Evolutionary conservation across 192 early-diverging fungal genomes (phyloP), one percentile per base, ranked within the genome.

Genomic region (Backusella macrospora): DNA sequence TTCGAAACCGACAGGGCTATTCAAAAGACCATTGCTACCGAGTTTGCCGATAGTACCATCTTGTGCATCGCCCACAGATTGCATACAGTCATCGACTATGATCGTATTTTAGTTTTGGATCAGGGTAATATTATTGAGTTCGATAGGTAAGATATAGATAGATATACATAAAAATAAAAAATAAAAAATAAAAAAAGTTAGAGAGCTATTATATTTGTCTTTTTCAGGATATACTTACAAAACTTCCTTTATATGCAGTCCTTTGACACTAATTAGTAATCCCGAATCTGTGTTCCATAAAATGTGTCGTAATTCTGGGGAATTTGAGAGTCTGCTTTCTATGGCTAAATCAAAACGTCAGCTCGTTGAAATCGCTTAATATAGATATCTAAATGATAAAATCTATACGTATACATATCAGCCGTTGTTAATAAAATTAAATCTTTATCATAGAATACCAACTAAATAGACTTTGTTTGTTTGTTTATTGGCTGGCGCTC

Each of bases 21-120:
- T 80, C 97, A 99, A 85, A 80, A 84, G 7, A 94, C 96, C 0
- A 96, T 99, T 68, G 87, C 91, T 34, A 85, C 89, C 29, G 85
- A 89, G 70, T 94, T 96, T 80, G 86, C 82, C 16, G 82, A 91
- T 47, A 88, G 88, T 39, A 98, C 98, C 0, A 73, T 98, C 62
- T 78, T 99, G 59, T 92, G 90, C 73, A 95, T 99, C 79, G 97
- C 97, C 2, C 97, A 99, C 72, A 88, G 96, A 18, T 62, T 96
- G 62, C 86, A 89, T 68, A 96, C 96, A 3, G 89, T 97, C n/a
- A 92, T 93, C 63, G 92, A 92, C 68, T 96, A 94, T 75, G 95
- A 97, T 84, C 83, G 89, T 26, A 90, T 97, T 6, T 55, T 95
- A 21, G 94, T 95, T 5, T 76, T 97, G 82, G 92, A 95, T 73